Evolutionary conservation across 148 eudicot genomes (phyloP).

Genomic region (Vaccinium myrtillus): DNA sequence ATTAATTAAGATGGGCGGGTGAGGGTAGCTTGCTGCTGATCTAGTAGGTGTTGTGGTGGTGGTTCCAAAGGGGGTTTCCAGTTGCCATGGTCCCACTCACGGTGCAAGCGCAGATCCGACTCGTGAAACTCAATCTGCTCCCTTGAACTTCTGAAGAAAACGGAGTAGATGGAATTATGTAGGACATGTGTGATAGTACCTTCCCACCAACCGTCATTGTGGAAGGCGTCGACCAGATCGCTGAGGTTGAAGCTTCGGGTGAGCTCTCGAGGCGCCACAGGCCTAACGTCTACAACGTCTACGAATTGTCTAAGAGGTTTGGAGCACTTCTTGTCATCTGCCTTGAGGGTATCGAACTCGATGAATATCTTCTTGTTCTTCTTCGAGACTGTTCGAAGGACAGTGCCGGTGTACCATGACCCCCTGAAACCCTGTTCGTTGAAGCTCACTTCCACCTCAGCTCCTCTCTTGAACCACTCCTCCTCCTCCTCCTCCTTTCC

Average conservation of each 20-base stretch:
- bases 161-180: conserved; percentile 18
- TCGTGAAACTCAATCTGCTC: conserved; percentile 33
- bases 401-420: conserved; percentile 31
- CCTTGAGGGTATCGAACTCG: conserved; percentile 22
- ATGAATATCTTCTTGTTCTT: conserved; percentile 19
- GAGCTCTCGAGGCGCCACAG: conserved; percentile 25
- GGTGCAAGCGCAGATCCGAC: conserved; percentile 32
- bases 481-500: neutral
- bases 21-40: neutral
- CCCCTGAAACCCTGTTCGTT: conserved; percentile 32
- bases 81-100: conserved; percentile 36
- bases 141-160: conserved; percentile 32
- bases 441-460: conserved; percentile 27
- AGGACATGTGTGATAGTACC: conserved; percentile 24
- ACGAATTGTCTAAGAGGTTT: conserved; percentile 26
- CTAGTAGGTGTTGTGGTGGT: neutral
- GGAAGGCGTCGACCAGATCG: conserved; percentile 41
- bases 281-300: conserved; percentile 22
- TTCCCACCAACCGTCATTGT: conserved; percentile 47
- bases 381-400: conserved; percentile 11
- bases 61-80: conserved; percentile 24
- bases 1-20: neutral
- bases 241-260: conserved; percentile 17
- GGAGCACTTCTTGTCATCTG: neutral
- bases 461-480: conserved; percentile 24